phyloP scores from a whole-genome alignment of 139 green algal species.

The Closterium sp. region DNA sequence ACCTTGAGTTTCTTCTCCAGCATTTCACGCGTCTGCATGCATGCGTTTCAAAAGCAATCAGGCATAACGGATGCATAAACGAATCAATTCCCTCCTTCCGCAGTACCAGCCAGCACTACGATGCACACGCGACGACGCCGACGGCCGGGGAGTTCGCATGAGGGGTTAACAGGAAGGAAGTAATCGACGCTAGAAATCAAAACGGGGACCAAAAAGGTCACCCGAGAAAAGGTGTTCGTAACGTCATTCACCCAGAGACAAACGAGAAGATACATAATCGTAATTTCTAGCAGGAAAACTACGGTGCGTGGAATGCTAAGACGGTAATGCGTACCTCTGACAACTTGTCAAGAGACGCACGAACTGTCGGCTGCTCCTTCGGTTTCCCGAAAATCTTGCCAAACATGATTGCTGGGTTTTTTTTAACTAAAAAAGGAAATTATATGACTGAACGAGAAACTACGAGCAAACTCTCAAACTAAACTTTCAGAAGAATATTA shows the following conservation, averaged over 20 bases:
- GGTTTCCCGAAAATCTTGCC: constrained; percentile 43
- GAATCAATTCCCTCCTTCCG: background rate
- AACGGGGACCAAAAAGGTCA: too few species aligned
- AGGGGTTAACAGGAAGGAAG: too few species aligned
- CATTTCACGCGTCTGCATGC: constrained; percentile 80
- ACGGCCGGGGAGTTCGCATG: background rate
- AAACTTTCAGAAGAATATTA: too few species aligned
- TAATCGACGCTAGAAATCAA: too few species aligned
- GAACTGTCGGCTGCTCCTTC: constrained; percentile 26
- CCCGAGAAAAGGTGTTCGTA: too few species aligned
- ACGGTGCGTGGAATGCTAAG: background rate
- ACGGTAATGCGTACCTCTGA: constrained; percentile 15
- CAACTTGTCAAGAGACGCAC: constrained; percentile 30
- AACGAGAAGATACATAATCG: too few species aligned
- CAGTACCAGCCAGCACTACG: background rate
- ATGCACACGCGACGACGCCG: background rate
- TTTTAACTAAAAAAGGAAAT: too few species aligned
- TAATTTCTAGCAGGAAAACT: too few species aligned
- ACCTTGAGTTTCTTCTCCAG: constrained; percentile 85
- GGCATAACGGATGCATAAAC: background rate
- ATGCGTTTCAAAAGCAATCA: background rate
- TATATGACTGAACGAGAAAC: too few species aligned
- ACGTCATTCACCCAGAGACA: too few species aligned
- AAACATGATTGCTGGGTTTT: constrained; percentile 47
- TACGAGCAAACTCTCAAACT: too few species aligned